Conservation (phyloP, 176 grass and related monocot species). For the Carex cristatella region DNA sequence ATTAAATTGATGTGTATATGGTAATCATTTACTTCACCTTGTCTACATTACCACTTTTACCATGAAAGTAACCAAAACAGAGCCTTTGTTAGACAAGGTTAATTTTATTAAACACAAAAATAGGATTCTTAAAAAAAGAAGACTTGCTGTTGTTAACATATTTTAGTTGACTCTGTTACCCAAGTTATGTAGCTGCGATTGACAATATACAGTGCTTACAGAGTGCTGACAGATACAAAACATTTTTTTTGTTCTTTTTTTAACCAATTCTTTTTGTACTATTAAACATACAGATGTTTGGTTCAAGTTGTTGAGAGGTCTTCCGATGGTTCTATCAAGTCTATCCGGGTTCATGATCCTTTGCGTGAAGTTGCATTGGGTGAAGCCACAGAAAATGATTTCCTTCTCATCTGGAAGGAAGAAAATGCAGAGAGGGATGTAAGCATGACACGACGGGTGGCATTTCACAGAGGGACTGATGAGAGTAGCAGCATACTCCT, state of each 20-base stretch:
- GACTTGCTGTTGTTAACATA: too few relatives aligned
- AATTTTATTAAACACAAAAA: too few relatives aligned
- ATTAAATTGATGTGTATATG: too few relatives aligned
- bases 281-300: background rate
- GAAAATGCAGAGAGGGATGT: background rate
- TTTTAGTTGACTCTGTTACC: too few relatives aligned
- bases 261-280: too few relatives aligned
- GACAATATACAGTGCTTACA: background rate
- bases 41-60: too few relatives aligned
- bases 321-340: background rate
- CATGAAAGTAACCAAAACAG: too few relatives aligned
- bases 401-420: background rate
- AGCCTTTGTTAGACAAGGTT: too few relatives aligned
- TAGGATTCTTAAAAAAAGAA: too few relatives aligned
- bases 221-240: background rate
- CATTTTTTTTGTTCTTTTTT: background rate
- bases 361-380: background rate
- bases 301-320: background rate
- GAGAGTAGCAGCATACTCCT: fast-evolving
- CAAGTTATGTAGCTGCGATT: too few relatives aligned
- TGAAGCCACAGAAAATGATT: background rate
- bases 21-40: too few relatives aligned
- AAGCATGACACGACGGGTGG: background rate
- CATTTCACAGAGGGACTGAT: background rate
- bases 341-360: background rate